Conservation (phyloP, 2,329 filamentous ascomycete species). For the Paecilomyces fulvus region DNA sequence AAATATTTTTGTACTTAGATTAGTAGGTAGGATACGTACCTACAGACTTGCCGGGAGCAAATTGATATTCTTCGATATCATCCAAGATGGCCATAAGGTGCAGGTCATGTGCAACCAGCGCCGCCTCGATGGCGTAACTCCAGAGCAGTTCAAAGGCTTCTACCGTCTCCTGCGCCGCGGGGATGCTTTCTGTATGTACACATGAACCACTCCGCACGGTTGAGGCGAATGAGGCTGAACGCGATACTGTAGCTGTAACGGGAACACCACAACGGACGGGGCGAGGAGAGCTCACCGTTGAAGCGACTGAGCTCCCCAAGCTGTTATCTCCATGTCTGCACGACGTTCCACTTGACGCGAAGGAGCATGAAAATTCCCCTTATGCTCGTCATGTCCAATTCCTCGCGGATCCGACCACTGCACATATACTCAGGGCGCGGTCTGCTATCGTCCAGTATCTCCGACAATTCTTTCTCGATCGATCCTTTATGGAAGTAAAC, state of each 20-base stretch:
- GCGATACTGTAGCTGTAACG: constrained; percentile 47
- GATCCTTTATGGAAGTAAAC: constrained; percentile 75
- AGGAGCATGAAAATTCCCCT: constrained; percentile 62
- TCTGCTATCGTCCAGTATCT: constrained; percentile 66
- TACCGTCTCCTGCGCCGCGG: constrained; percentile 64
- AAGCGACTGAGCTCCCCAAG: constrained; percentile 58
- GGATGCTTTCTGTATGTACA: constrained; percentile 68
- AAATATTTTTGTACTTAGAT: constrained; percentile 29
- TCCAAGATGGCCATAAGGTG: constrained; percentile 61
- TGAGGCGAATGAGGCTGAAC: constrained; percentile 6
- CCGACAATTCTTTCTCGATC: constrained; percentile 62
- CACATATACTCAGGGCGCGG: constrained; percentile 64
- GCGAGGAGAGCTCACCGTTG: constrained; percentile 68
- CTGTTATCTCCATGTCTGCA: constrained; percentile 72
- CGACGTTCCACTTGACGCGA: constrained; percentile 62
- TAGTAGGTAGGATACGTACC: constrained; percentile 63
- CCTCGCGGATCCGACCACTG: constrained; percentile 61
- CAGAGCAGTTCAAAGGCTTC: constrained; percentile 49
- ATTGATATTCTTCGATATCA: constrained; percentile 76
- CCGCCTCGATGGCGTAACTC: constrained; percentile 26
- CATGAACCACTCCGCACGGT: neutral
- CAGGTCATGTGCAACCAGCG: constrained; percentile 69
- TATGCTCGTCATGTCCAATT: constrained; percentile 79
- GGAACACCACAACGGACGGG: constrained; percentile 62
- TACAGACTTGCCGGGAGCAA: constrained; percentile 65